phyloP scores from a whole-genome alignment of 441 rosid species.

The Pelargonium cotyledonis region DNA sequence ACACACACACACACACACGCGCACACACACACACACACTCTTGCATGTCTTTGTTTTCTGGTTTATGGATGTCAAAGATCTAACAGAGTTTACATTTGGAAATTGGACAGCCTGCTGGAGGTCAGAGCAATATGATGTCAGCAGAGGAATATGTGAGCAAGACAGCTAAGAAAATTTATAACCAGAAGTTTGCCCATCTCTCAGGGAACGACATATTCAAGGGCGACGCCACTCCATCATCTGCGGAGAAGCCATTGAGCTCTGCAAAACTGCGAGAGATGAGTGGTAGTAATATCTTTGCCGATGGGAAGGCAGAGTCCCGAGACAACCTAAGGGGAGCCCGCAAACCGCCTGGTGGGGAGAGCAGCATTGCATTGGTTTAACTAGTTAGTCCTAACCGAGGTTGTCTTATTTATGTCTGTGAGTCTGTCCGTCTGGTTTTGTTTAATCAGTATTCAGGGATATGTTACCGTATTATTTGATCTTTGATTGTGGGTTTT shows the following conservation, averaged over 20 bases:
- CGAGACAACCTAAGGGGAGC: slow-evolving; percentile 92
- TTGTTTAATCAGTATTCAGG: background rate
- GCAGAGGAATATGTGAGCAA: slow-evolving; percentile 45
- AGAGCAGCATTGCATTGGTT: slow-evolving; percentile 89
- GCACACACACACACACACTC: no score
- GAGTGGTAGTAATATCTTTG: slow-evolving; percentile 78
- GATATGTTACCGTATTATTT: background rate
- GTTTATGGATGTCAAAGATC: no score
- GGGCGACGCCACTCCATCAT: slow-evolving; percentile 51
- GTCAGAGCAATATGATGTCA: slow-evolving; percentile 70
- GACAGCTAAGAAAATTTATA: slow-evolving; percentile 82
- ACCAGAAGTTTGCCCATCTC: slow-evolving; percentile 70
- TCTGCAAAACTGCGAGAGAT: slow-evolving; percentile 74
- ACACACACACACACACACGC: no score
- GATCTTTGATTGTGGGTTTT: slow-evolving; percentile 2
- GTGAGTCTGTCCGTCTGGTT: background rate
- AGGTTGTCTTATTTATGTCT: background rate
- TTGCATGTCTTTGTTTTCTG: no score
- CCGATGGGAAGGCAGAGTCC: slow-evolving; percentile 81
- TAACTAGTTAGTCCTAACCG: slow-evolving; percentile 22
- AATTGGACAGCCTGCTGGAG: slow-evolving; percentile 76
- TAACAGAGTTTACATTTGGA: slow-evolving; percentile 9
- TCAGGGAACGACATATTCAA: slow-evolving; percentile 86
- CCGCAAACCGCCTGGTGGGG: slow-evolving; percentile 97
- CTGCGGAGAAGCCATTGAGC: slow-evolving; percentile 64